Evolutionary conservation across 73 alveolate genomes (phyloP), one percentile per base, ranked within the genome.

Genomic region (Stentor roeselii): DNA sequence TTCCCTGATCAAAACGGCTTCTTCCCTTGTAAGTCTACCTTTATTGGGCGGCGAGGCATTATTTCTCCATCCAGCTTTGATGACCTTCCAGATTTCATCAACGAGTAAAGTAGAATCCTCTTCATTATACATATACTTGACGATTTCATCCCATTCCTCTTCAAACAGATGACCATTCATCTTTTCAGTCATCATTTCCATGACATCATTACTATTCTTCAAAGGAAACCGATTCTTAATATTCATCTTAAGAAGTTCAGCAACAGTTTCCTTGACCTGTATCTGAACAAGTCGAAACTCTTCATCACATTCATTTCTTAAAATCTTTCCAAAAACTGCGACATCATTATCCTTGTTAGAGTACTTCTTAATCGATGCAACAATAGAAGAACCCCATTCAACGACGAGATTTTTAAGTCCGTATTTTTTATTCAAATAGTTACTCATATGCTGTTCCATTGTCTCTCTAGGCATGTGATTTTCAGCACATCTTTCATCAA

Each of bases 241-340:
- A 83, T 84, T 60, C 89, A 84, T 82, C 90, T 78, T 91, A 42
- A 97, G 87, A 59, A 97, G 90, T 59, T 93, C 96, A 15, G 89
- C 83, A n/a, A 97, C 92, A 61, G 99, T 97, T 61, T 97, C 98
- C 82, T 95, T 96, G 30, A 97, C 98, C 83, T 95, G 96, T 78
- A 67, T 87, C 67, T 96, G 90, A 36, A 95, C 97, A 83, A 95
- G 93, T 83, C 99, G 88, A 87, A 94, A 95, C 78, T 93, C 98
- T 83, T 97, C 99, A 91, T 97, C 99, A 85, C 98, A 95, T 85
- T 97, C 99, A 91, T 97, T 97, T 87, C 97, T 94, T n/a, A 95
- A 89, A 59, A 97, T 97, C 86, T 97, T 97, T 2, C 98, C 99
- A 88, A 97, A 97, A 36, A 97, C 89, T 21, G 97, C 95, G 11